Evolutionary conservation across 1,139 yeast genomes (phyloP).

Genomic region (Nakaseomyces sp.): DNA sequence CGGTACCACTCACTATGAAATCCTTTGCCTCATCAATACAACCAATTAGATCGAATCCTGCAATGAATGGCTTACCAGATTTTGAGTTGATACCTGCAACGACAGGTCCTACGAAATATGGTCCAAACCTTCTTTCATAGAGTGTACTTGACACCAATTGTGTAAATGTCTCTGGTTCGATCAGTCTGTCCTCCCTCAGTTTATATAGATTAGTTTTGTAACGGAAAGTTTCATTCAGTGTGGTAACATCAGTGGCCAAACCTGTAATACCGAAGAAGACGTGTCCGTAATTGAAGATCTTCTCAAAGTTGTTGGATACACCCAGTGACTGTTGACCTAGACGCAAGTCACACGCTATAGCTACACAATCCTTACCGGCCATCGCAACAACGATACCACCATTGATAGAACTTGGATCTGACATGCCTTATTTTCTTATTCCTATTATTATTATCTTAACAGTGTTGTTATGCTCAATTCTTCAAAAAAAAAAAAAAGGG

Average conservation of each 20-base stretch:
- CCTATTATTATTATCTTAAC: not conserved
- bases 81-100: conserved; percentile 90
- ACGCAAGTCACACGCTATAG: conserved; percentile 92
- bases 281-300: conserved; percentile 77
- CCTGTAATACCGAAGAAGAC: conserved; percentile 90
- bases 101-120: conserved; percentile 92
- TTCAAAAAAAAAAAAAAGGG: not conserved
- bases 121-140: conserved; percentile 90
- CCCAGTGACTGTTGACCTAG: conserved; percentile 92
- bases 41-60: conserved; percentile 95
- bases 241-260: conserved; percentile 85
- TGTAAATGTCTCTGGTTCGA: conserved; percentile 91
- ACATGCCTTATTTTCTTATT: no score
- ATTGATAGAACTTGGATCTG: conserved; percentile 48
- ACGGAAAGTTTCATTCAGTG: conserved; percentile 74
- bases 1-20: conserved; percentile 96
- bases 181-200: conserved; percentile 80
- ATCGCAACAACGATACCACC: conserved; percentile 97
- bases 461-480: not conserved
- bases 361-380: conserved; percentile 98
- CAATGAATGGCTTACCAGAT: conserved; percentile 76
- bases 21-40: conserved; percentile 93
- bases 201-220: conserved; percentile 82
- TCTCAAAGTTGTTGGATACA: conserved; percentile 85
- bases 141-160: conserved; percentile 83